phyloP scores from a whole-genome alignment of 2,329 filamentous ascomycete genomes.

The Colletotrichum echinochloae region DNA sequence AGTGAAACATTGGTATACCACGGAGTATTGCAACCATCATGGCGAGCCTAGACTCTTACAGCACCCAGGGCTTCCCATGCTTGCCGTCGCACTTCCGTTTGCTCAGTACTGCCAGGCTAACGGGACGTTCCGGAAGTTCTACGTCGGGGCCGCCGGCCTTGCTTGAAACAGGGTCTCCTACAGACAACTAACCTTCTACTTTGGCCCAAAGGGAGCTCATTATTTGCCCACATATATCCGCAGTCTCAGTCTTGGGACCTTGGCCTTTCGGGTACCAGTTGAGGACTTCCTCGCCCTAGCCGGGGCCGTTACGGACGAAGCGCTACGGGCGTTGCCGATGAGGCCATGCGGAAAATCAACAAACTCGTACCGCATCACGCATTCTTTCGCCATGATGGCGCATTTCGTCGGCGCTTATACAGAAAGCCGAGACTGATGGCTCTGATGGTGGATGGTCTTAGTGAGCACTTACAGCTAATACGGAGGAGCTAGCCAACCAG shows the following conservation, averaged over 20 bases:
- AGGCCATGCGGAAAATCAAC: background rate
- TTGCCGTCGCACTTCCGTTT: slow-evolving; percentile 12
- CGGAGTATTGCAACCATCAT: slow-evolving; percentile 16
- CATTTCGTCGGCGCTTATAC: slow-evolving; percentile 21
- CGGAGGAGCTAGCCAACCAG: background rate
- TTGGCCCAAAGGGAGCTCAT: background rate
- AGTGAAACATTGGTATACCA: slow-evolving; percentile 28
- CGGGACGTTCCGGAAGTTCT: background rate
- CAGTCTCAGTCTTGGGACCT: slow-evolving; percentile 10
- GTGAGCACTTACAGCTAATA: slow-evolving; percentile 9
- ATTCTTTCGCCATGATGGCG: slow-evolving; percentile 25
- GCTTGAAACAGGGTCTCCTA: background rate
- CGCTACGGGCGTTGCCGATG: background rate
- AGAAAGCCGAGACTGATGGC: slow-evolving; percentile 1
- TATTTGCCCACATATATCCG: background rate
- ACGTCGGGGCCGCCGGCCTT: background rate
- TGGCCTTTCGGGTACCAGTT: background rate
- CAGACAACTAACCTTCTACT: background rate
- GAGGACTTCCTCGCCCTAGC: background rate
- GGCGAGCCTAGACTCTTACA: background rate
- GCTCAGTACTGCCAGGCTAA: background rate
- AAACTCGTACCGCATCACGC: slow-evolving; percentile 4
- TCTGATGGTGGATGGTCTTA: background rate
- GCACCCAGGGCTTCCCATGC: slow-evolving; percentile 17
- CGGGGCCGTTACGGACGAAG: slow-evolving; percentile 11